Conservation (phyloP, 108 stramenopile species). For the Fragilariopsis cylindrus region DNA sequence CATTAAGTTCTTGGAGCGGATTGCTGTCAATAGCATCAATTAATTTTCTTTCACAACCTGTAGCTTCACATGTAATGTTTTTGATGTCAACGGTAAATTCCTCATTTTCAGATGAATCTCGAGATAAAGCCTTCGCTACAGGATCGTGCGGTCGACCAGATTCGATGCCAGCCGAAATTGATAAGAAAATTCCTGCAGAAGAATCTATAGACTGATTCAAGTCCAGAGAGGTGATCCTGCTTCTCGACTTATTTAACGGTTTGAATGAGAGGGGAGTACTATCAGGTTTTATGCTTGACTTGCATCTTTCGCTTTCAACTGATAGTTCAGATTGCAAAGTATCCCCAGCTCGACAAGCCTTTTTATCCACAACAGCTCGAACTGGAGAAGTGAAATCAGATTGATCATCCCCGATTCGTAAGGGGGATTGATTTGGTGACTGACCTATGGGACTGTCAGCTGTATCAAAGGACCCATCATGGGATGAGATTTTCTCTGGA, state of each 20-base stretch:
- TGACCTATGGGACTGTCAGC: neutral
- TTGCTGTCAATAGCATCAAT: neutral
- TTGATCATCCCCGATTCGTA: neutral
- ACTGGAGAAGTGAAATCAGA: neutral
- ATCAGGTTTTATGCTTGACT: neutral
- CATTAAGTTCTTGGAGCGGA: neutral
- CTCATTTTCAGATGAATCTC: neutral
- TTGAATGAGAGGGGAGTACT: neutral
- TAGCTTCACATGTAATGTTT: neutral
- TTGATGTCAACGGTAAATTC: neutral
- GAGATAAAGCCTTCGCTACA: neutral
- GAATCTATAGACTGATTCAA: neutral
- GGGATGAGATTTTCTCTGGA: neutral
- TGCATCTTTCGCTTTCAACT: neutral
- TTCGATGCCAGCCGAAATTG: neutral
- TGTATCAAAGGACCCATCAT: neutral
- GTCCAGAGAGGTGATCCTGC: constrained; percentile 3
- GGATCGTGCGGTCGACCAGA: neutral
- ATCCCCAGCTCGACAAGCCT: neutral
- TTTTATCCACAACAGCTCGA: neutral
- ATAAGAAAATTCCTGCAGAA: neutral
- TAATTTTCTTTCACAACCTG: neutral
- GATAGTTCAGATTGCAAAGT: neutral
- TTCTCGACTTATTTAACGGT: neutral
- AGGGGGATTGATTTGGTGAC: neutral